These are phyloP conservation scores for Ramaria sp. DNA, from an alignment of 768 basidiomycete genomes.

Conservation along the genomic window DNA sequence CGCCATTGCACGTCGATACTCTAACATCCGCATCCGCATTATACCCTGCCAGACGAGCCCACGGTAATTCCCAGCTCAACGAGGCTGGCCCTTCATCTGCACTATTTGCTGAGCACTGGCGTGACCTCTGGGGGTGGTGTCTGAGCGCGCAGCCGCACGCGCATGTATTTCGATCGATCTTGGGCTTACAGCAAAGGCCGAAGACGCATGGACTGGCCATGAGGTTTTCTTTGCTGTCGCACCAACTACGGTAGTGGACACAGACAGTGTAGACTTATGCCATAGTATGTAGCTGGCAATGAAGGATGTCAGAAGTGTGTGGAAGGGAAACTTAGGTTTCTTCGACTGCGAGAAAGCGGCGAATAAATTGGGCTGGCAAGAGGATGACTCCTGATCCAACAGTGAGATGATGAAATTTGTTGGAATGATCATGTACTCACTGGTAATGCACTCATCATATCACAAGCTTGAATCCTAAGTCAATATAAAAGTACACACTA, in stretches of 20 bases:
- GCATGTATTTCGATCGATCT: constrained; percentile 60
- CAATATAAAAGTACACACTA: no score
- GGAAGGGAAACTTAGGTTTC: constrained; percentile 28
- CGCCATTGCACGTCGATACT: constrained; percentile 51
- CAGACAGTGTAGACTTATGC: constrained; percentile 34
- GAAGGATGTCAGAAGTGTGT: constrained; percentile 28
- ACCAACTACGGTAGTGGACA: constrained; percentile 36
- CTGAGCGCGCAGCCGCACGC: constrained; percentile 51
- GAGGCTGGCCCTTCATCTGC: background rate
- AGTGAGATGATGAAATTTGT: no score
- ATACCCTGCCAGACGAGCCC: constrained; percentile 29
- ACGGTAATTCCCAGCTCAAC: constrained; percentile 8
- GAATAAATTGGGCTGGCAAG: constrained; percentile 47
- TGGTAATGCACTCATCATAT: no score
- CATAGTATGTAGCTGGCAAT: constrained; percentile 41
- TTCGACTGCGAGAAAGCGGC: constrained; percentile 59
- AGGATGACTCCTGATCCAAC: background rate
- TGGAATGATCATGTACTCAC: no score
- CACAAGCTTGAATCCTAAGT: no score
- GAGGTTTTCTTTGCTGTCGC: constrained; percentile 61
- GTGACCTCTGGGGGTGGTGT: constrained; percentile 64
- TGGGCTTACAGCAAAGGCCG: constrained; percentile 37
- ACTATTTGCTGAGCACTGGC: constrained; percentile 20
- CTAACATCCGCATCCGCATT: constrained; percentile 45
- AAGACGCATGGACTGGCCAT: constrained; percentile 43